Evolutionary conservation across 441 rosid species (phyloP), one percentile per base, ranked within the genome.

Genomic region (Capsella rubella): DNA sequence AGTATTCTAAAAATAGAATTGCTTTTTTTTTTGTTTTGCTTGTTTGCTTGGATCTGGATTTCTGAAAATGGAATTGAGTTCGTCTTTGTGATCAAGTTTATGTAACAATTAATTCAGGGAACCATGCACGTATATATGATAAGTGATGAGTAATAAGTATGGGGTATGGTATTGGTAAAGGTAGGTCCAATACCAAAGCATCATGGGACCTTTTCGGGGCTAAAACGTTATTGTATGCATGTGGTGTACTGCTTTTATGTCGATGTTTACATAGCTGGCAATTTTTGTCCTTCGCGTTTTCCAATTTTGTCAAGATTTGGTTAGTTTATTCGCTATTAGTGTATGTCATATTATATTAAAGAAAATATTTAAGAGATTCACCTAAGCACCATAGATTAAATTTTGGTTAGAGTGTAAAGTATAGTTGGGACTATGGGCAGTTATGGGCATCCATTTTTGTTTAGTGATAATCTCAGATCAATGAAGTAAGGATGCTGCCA

Each of bases 241-340:
- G 80, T 76, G 76, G 54, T 60, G 55, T 50, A 18, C 54, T 66
- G 69, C 58, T 34, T 61, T 62, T 46, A 69, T 54, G 72, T 64
- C 45, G 21, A 39, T 31, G 72, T 57, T 56, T 51, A 46, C n/a
- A 21, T 76, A 76, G 80, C 80, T 77, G 80, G 69, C 77, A 34
- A 1, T n/a, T 71, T 71, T 65, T 70, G 75, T 70, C 71, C 0
- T 60, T 58, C 11, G 3, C 7, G 29, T 13, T 37, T 55, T 57
- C 71, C 77, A 12, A 16, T 28, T 46, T 58, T 39, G 67, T 74
- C 53, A 50, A 40, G 16, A 16, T 47, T 18, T 11, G 58, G 10
- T 51, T 50, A 18, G n/a, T 51, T 11, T 50, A 42, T 75, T 28
- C 15, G 39, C 29, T 29, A 13, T 15, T 47, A 43, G 29, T 72